A percentile compares a stretch with the other conserved stretches of the same genome.
phyloP scores from a whole-genome alignment of 768 basidiomycete species.

The Agaricus sinodeliciosus region DNA sequence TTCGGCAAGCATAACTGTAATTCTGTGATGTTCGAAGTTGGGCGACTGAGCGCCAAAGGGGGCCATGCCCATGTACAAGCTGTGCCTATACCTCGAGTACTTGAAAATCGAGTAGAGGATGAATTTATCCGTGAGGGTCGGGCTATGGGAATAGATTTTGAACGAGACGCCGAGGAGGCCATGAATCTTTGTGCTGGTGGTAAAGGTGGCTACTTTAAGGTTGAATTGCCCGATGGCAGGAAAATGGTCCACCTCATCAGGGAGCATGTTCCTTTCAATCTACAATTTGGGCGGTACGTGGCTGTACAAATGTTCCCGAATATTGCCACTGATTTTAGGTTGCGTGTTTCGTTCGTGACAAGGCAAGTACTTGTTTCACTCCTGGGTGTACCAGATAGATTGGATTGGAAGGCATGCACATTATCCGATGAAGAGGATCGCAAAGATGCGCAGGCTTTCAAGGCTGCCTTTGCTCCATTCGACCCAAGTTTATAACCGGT shows the following conservation, averaged over 20 bases:
- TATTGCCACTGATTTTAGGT: slow-evolving; percentile 8
- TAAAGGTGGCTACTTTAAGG: slow-evolving; percentile 77
- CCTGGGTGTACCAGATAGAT: slow-evolving; percentile 67
- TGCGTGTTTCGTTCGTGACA: slow-evolving; percentile 3
- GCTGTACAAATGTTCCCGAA: background rate
- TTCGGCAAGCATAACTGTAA: slow-evolving; percentile 65
- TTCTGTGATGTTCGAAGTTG: slow-evolving; percentile 84
- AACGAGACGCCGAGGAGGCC: slow-evolving; percentile 60
- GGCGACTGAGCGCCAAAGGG: slow-evolving; percentile 73
- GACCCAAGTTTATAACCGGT: slow-evolving; percentile 37
- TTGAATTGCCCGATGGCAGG: slow-evolving; percentile 82
- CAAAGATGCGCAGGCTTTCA: slow-evolving; percentile 79
- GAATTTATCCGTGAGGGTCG: slow-evolving; percentile 70
- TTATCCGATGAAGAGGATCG: slow-evolving; percentile 82
- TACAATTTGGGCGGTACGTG: slow-evolving; percentile 93
- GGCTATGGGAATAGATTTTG: slow-evolving; percentile 65
- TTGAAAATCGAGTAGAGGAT: slow-evolving; percentile 58
- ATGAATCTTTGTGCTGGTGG: slow-evolving; percentile 46
- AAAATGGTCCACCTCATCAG: slow-evolving; percentile 84
- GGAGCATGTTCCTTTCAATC: slow-evolving; percentile 69
- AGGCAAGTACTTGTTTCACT: slow-evolving; percentile 80
- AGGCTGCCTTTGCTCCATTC: slow-evolving; percentile 71
- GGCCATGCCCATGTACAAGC: slow-evolving; percentile 94
- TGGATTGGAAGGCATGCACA: slow-evolving; percentile 90
- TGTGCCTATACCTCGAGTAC: slow-evolving; percentile 64